Conservation (phyloP, 352 stramenopile genomes). For the Aphanomyces astaci region DNA sequence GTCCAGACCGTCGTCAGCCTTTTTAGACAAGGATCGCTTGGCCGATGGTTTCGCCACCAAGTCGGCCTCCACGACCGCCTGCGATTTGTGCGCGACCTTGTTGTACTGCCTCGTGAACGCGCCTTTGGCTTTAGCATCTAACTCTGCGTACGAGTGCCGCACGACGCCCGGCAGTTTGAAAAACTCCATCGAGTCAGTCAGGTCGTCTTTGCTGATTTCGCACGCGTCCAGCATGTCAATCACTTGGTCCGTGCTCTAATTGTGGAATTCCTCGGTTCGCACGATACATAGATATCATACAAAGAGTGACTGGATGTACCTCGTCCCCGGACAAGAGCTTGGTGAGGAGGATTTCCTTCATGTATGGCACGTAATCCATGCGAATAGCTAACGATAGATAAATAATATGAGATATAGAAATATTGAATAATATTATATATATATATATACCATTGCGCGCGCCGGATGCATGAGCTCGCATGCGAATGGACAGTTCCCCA, state of each 20-base stretch:
- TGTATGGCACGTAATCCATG: conserved; percentile 82
- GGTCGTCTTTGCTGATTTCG: conserved; percentile 94
- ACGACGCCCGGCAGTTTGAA: conserved; percentile 77
- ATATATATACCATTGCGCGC: conserved; percentile 71
- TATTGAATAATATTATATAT: too few species aligned
- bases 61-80: conserved; percentile 87
- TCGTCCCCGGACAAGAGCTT: conserved; percentile 68
- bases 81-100: conserved; percentile 87
- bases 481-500: conserved; percentile 93
- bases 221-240: conserved; percentile 96
- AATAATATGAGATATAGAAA: too few species aligned
- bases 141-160: conserved; percentile 60
- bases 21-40: conserved; percentile 46
- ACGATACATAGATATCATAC: too few species aligned
- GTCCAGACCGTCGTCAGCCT: conserved; percentile 24
- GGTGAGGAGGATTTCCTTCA: conserved; percentile 84
- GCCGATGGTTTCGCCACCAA: conserved; percentile 54
- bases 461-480: conserved; percentile 81
- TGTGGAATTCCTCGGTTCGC: too few species aligned
- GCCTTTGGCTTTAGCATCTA: conserved; percentile 87
- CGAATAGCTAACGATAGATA: conserved; percentile 52
- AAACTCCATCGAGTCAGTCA: conserved; percentile 95
- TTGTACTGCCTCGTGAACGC: conserved; percentile 92
- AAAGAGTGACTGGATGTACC: conserved; percentile 40
- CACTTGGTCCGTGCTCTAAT: conserved; percentile 70